These are phyloP conservation scores for Fonsecaea erecta DNA, from an alignment of 2,329 filamentous ascomycete species.

Conservation along the genomic window DNA sequence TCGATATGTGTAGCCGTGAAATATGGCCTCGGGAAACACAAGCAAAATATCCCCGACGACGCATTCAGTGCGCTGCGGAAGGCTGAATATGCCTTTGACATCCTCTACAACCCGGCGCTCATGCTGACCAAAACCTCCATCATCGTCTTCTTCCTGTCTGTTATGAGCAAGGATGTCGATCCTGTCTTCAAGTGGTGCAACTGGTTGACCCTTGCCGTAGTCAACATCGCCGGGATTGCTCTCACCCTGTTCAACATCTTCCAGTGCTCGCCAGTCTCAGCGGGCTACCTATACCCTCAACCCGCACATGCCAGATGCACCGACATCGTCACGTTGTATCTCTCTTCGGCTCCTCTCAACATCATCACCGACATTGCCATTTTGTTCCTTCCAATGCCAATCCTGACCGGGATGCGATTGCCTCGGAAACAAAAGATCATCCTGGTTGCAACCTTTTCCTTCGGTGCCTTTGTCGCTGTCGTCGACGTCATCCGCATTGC, in stretches of 20 bases:
- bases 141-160: conserved; percentile 82
- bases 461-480: conserved; percentile 84
- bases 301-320: conserved; percentile 58
- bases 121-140: conserved; percentile 81
- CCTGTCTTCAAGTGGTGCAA: conserved; percentile 78
- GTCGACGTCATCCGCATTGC: conserved; percentile 90
- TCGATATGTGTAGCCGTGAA: conserved; percentile 52
- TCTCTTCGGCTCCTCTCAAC: conserved; percentile 83
- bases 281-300: conserved; percentile 64
- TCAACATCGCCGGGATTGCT: conserved; percentile 77
- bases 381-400: conserved; percentile 83
- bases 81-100: conserved; percentile 64
- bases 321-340: conserved; percentile 67
- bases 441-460: conserved; percentile 79
- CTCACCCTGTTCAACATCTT: conserved; percentile 86
- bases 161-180: conserved; percentile 71
- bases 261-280: conserved; percentile 76
- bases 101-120: conserved; percentile 55
- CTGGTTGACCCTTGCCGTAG: conserved; percentile 75
- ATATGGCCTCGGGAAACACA: conserved; percentile 51
- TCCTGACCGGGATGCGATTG: conserved; percentile 82
- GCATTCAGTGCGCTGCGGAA: conserved; percentile 47
- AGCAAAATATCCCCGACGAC: conserved; percentile 43
- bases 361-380: conserved; percentile 90
- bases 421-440: conserved; percentile 87